phyloP scores from a whole-genome alignment of 202 grass and related monocot species.

The Zoysia matrella region DNA sequence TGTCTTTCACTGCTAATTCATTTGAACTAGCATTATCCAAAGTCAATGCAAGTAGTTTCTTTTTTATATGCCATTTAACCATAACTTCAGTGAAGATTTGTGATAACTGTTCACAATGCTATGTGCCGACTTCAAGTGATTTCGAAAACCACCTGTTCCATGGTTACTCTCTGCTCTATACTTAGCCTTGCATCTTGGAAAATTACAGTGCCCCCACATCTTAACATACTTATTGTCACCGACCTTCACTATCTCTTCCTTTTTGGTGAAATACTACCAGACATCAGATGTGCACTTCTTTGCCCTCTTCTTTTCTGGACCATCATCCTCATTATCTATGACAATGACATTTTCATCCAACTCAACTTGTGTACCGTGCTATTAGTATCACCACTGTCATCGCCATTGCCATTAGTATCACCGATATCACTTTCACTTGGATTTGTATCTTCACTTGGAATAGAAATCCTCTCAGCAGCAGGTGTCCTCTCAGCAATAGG shows the following conservation, averaged over 20 bases:
- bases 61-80: not conserved
- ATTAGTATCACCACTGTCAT: too few species aligned
- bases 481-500: too few species aligned
- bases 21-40: not conserved
- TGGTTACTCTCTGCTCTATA: not conserved
- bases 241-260: not conserved
- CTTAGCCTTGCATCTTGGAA: not conserved
- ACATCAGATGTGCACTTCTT: not conserved
- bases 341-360: too few species aligned
- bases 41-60: not conserved
- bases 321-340: too few species aligned
- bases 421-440: too few species aligned
- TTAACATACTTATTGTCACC: not conserved
- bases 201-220: not conserved
- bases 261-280: not conserved
- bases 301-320: not conserved
- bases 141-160: not conserved
- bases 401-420: too few species aligned
- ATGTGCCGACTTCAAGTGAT: not conserved
- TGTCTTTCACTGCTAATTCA: not conserved
- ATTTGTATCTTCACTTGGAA: too few species aligned
- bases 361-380: too few species aligned
- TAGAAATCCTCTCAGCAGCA: too few species aligned
- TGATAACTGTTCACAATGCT: not conserved
- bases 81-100: not conserved